Percentiles rank a stretch among this genome's conserved stretches.
Evolutionary conservation across 495 filamentous ascomycete genomes (phyloP).

Genomic region (Xylaria bambusicola): DNA sequence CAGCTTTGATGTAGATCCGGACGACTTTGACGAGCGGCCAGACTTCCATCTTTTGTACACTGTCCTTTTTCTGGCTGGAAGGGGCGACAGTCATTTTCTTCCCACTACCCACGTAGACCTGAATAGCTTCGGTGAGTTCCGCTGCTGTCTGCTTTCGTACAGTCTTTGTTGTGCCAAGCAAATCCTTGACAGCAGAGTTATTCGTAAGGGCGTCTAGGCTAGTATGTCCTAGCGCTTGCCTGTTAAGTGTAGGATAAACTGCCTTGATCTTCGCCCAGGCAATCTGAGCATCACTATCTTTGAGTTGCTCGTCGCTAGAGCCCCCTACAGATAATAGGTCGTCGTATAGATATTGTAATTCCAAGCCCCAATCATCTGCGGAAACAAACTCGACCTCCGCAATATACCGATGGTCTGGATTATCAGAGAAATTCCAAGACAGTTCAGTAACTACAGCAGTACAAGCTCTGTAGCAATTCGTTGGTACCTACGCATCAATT

Average conservation of each 20-base stretch:
- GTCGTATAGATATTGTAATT: constrained; percentile 44
- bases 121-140: constrained; percentile 21
- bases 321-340: constrained; percentile 44
- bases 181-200: constrained; percentile 31
- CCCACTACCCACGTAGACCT: constrained; percentile 9
- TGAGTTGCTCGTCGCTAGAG: constrained; percentile 36
- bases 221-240: constrained; percentile 42
- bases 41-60: constrained; percentile 45
- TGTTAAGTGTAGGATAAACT: constrained; percentile 57
- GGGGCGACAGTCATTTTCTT: not conserved
- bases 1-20: constrained; percentile 52
- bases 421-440: constrained; percentile 48
- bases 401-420: constrained; percentile 43
- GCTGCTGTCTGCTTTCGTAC: constrained; percentile 33
- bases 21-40: constrained; percentile 64
- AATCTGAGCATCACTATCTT: constrained; percentile 50
- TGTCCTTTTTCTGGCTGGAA: constrained; percentile 24
- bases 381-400: constrained; percentile 60
- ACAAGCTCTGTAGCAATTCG: constrained; percentile 46
- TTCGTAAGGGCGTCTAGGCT: constrained; percentile 38
- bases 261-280: constrained; percentile 62
- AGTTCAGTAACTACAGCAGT: constrained; percentile 64
- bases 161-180: constrained; percentile 47
- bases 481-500: not conserved
- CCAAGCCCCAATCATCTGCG: constrained; percentile 51